Conservation (phyloP, 257 asterid genomes). For the Solanum okadae region DNA sequence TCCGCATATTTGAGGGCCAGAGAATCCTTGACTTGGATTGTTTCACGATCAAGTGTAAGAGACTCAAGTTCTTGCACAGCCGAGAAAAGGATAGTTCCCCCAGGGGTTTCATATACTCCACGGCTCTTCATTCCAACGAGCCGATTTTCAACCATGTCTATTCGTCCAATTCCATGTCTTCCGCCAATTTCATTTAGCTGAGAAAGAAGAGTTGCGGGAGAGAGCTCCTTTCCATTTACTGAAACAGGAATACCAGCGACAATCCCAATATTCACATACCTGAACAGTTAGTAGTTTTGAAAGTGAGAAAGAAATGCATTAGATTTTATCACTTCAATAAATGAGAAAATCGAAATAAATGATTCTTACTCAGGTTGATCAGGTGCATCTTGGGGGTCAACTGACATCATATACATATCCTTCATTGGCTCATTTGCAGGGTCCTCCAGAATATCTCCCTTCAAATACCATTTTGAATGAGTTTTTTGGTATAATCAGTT, state of each 20-base stretch:
- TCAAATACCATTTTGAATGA: background rate
- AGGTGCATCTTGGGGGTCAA: constrained; percentile 77
- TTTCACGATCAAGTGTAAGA: constrained; percentile 86
- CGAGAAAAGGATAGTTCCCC: constrained; percentile 77
- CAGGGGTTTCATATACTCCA: constrained; percentile 93
- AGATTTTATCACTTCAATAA: background rate
- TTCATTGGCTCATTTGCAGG: constrained; percentile 88
- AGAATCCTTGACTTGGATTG: constrained; percentile 67
- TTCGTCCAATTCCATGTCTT: constrained; percentile 78
- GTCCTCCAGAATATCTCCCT: constrained; percentile 95
- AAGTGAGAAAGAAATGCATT: background rate
- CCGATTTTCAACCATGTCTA: constrained; percentile 90
- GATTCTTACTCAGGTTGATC: constrained; percentile 69
- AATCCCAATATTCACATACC: constrained; percentile 74
- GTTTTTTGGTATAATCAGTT: background rate
- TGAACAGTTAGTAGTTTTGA: constrained; percentile 3
- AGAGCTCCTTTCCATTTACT: constrained; percentile 54
- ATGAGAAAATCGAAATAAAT: background rate
- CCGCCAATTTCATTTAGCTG: constrained; percentile 80
- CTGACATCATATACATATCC: constrained; percentile 92
- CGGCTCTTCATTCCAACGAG: constrained; percentile 98
- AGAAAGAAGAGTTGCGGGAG: constrained; percentile 79
- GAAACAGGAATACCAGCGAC: constrained; percentile 73
- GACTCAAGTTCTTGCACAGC: constrained; percentile 91
- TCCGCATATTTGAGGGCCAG: constrained; percentile 92